A percentile compares a stretch with the other conserved stretches of the same genome.
These are phyloP conservation scores for Penicillium glabrum DNA, from an alignment of 2,329 filamentous ascomycete species.

Conservation along the genomic window DNA sequence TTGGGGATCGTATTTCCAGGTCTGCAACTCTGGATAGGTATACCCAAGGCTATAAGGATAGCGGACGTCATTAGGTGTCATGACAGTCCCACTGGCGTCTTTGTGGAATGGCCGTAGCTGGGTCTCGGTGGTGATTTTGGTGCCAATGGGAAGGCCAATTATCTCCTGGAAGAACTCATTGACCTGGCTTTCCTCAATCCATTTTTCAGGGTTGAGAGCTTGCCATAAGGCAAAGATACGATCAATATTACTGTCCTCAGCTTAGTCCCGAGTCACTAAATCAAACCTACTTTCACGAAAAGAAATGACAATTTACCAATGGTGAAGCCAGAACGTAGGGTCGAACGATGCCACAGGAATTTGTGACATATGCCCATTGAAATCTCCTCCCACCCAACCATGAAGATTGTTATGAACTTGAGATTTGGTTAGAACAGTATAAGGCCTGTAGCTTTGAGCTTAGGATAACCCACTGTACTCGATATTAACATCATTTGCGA, in stretches of 20 bases:
- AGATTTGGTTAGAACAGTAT: background rate
- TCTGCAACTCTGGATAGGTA: slow-evolving; percentile 62
- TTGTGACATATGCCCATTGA: slow-evolving; percentile 66
- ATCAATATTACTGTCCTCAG: slow-evolving; percentile 52
- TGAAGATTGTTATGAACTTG: slow-evolving; percentile 45
- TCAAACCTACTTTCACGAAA: background rate
- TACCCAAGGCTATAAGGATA: slow-evolving; percentile 66
- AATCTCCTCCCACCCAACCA: slow-evolving; percentile 55
- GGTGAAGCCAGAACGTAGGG: slow-evolving; percentile 75
- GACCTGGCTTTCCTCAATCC: slow-evolving; percentile 41
- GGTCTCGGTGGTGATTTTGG: slow-evolving; percentile 8
- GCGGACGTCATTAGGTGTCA: slow-evolving; percentile 64
- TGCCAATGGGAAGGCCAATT: background rate
- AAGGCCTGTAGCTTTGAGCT: background rate
- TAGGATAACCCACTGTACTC: slow-evolving; percentile 3
- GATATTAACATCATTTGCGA: slow-evolving; percentile 17
- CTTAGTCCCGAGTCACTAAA: background rate
- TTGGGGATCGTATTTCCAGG: slow-evolving; percentile 15
- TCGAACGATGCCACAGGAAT: slow-evolving; percentile 75
- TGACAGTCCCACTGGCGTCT: slow-evolving; percentile 57
- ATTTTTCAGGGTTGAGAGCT: slow-evolving; percentile 65
- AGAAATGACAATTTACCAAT: slow-evolving; percentile 40
- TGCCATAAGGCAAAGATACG: slow-evolving; percentile 76
- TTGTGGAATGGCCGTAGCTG: slow-evolving; percentile 59
- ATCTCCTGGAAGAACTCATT: background rate